Base-by-base conservation (phyloP, 1,284 basidiomycete genomes). In the Austropuccinia psidii region DNA sequence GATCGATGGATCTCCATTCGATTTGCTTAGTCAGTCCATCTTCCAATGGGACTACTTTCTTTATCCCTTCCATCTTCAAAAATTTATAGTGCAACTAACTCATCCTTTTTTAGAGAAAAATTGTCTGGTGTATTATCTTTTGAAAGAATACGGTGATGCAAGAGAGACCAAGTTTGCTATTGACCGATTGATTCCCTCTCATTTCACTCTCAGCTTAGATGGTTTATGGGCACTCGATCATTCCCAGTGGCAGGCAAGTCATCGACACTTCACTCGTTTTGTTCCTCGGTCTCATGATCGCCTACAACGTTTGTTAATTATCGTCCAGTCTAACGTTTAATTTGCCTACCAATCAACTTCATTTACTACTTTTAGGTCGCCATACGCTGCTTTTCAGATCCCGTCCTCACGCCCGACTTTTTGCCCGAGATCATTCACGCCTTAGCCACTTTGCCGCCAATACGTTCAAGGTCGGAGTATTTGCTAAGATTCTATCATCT, bases 171-270 rank as follows among this genome's bases (percentile, higher is more conserved):
- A 41, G 29, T 70, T 70, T 50, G 68, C 68, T 29, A 50, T 57
- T 43, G 57, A 61, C 43, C 55, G 57, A 52, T 29, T 70, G 6
- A 70, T 70, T n/a, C 68, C 68, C 19, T 29, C 55, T 39, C 68
- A 60, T 39, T 61, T 60, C 37, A 60, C 19, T 49, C 55, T 33
- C 31, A 57, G 68, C 35, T 39, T 70, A 27, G 68, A 70, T 35
- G 68, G 57, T 33, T n/a, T 70, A n/a, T 70, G 68, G 68, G 55
- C 57, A 37, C 68, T 70, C 68, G 68, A 70, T 61, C 68, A 70
- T 35, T 60, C 68, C 27, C 55, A 60, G 52, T 70, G 68, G 68
- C 41, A 70, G 57, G 68, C 61, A 31, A 19, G 68, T 70, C 31
- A 31, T 21, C 39, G 27, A 60, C 21, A 4, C 17, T 35, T n/a